Evolutionary conservation across 495 filamentous ascomycete species (phyloP).

Genomic region (Annulohypoxylon stygium): DNA sequence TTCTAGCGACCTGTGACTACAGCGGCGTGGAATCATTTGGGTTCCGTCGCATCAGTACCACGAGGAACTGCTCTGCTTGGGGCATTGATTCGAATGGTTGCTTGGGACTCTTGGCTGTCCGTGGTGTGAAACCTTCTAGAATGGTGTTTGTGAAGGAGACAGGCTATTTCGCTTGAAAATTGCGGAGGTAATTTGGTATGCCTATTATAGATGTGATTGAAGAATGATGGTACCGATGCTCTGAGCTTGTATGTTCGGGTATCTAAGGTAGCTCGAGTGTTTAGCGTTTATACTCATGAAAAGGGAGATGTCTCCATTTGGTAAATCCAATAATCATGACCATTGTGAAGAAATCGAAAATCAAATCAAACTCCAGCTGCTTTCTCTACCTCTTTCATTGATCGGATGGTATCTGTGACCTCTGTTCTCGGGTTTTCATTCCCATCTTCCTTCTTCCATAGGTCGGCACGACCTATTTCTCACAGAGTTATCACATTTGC

Average conservation of each 20-base stretch:
- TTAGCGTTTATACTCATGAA: not conserved
- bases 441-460: too few relatives aligned
- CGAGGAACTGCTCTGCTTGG: conserved; percentile 22
- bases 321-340: too few relatives aligned
- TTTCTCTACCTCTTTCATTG: too few relatives aligned
- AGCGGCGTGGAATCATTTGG: not conserved
- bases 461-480: too few relatives aligned
- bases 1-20: not conserved
- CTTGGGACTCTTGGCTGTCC: conserved; percentile 14
- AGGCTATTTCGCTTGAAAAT: not conserved
- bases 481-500: too few relatives aligned
- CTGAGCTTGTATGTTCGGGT: not conserved
- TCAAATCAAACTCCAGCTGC: too few relatives aligned
- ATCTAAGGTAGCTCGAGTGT: not conserved
- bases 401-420: too few relatives aligned
- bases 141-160: conserved; percentile 18
- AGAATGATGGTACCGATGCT: not conserved
- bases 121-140: not conserved
- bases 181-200: not conserved
- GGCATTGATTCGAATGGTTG: conserved; percentile 5
- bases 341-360: too few relatives aligned
- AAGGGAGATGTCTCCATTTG: not conserved
- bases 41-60: not conserved
- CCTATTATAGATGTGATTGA: not conserved
- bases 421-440: too few relatives aligned